Base-by-base conservation (phyloP, 257 asterid genomes). In the Solanum bukasovii region DNA sequence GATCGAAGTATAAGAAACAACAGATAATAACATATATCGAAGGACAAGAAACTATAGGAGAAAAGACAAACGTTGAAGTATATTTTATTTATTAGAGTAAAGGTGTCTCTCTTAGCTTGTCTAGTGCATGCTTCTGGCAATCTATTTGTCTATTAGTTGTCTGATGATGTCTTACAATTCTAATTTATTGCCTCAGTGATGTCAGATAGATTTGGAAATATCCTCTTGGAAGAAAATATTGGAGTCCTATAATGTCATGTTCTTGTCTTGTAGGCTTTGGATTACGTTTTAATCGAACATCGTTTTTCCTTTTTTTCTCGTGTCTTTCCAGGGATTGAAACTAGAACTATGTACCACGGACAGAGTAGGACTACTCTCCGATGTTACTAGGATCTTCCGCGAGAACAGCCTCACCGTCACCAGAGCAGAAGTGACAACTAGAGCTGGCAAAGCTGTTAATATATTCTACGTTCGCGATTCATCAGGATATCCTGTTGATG, bases 361-460 rank as follows among this genome's bases (percentile, higher is more conserved):
- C 85, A 88, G 95, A 84, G 93, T 90, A 9, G 98, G 97, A 2
- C 93, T 95, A 52, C 90, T 95, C 2, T 92, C 96, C 9, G 93
- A 94, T 31, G 95, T 92, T 4, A 94, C 96, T 18, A 93, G 96
- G 21, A 93, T 94, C 81, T 93, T 94, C 34, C 90, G 98, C 23
- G 98, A 94, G 89, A 93, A 93, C 6, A 93, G 98, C 44, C 92
- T 93, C 3, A 91, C 95, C 0, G 96, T 94, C 21, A 90, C 89
- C 16, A 87, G 93, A 42, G 98, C 98, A 20, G 98, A 94, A 91
- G 98, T 94, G 46, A 83, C 93, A 14, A 94, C 96, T 5, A 93
- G 95, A 83, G 94, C 90, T 68, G 87, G 91, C 1, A 93, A 93
- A 87, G 96, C 96, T 23, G 83, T 94, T 4, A 95, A 94, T 40